phyloP scores from a whole-genome alignment of 345 rosid genomes.

The Rhodamnia rubescens region DNA sequence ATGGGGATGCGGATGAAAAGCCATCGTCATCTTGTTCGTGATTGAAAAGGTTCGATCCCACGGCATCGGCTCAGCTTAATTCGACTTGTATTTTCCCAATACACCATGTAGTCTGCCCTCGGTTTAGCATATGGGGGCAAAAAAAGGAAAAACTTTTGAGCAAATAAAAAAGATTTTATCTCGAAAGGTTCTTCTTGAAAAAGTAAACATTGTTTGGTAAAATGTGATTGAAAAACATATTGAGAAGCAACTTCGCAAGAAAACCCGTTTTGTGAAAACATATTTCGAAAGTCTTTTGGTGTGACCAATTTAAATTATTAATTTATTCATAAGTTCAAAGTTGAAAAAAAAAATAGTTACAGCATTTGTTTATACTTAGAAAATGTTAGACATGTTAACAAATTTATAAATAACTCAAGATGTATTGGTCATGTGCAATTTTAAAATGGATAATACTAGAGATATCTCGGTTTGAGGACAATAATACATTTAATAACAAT shows the following conservation, averaged over 20 bases:
- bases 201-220: background rate
- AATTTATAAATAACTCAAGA: too few species aligned
- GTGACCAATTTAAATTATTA: background rate
- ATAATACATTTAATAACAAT: background rate
- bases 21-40: too few species aligned
- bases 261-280: background rate
- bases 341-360: background rate
- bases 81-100: background rate
- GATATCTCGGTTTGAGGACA: background rate
- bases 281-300: background rate
- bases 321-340: background rate
- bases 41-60: too few species aligned
- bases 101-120: accelerated
- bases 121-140: background rate
- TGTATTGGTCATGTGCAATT: too few species aligned
- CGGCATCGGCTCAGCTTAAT: background rate
- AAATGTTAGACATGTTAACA: background rate
- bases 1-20: too few species aligned
- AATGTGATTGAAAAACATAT: background rate
- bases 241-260: background rate
- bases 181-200: background rate
- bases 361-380: background rate
- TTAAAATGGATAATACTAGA: background rate
- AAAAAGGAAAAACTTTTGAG: background rate
- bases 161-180: background rate